Evolutionary conservation across 2,329 filamentous ascomycete genomes (phyloP), one percentile per base, ranked within the genome.

Genomic region (Tolypocladium pustulatum): DNA sequence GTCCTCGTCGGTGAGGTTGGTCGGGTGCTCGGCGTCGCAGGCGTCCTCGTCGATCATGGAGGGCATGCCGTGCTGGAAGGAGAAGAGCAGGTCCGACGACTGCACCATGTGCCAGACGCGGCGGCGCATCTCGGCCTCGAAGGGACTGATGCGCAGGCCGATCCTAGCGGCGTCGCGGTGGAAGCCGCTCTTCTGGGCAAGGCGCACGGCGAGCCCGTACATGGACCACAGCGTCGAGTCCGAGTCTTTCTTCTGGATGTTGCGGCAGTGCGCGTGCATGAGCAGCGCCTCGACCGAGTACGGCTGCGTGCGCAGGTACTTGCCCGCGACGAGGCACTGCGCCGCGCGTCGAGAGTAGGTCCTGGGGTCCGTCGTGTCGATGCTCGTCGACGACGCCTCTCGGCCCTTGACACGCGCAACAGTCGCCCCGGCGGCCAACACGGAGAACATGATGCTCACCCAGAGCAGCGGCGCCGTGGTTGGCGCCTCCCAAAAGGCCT

Each of bases 41-140:
- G 76, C 73, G 17, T 74, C 73, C n/a, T 77, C 71, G 55, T 76
- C 72, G 54, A 81, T 72, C 58, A 77, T 76, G n/a, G 76, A 70
- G 1, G 80, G 79, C 65, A 82, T 75, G 10, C 80, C 78, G n/a
- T 80, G 74, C 66, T 82, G 78, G 60, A 78, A 79, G 0, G 78
- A 78, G 53, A 79, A 75, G 3, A 81, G 62, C 5, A 77, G 67
- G 62, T 82, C 80, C 22, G 76, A 76, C 0, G 77, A 70, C 61
- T 78, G 75, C 20, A 76, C 71, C 62, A 76, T 72, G 56, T 78
- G 74, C 77, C 80, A 82, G 2, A 71, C 70, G 22, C 79, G 71
- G 5, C 79, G 74, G 22, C 79, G 75, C 71, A 82, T 78, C 67
- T 82, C 79, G 25, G 72, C 76, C 55, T 80, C 76, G 58, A 81